These are phyloP conservation scores for Fistulifera solaris DNA, from an alignment of 108 stramenopile genomes.

Conservation along the genomic window DNA sequence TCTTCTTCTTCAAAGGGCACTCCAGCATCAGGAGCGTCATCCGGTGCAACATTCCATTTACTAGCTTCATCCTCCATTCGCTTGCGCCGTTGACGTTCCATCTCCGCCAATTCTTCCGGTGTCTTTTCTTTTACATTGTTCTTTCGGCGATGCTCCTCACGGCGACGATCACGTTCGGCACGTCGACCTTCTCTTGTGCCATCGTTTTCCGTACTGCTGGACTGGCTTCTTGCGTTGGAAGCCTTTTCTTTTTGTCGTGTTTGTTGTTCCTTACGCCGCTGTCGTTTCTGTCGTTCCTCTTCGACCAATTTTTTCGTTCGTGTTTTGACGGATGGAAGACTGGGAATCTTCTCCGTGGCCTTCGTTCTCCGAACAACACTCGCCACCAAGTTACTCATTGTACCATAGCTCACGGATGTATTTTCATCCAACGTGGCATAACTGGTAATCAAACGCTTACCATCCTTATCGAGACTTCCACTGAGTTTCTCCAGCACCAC, in stretches of 20 bases:
- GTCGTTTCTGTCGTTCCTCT: constrained; percentile 56
- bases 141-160: constrained; percentile 52
- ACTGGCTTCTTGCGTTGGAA: constrained; percentile 17
- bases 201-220: constrained; percentile 40
- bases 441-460: constrained; percentile 60
- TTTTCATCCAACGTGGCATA: constrained; percentile 34
- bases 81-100: constrained; percentile 63
- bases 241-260: constrained; percentile 25
- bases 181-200: constrained; percentile 63
- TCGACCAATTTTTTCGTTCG: constrained; percentile 73
- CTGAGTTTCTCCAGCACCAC: constrained; percentile 74
- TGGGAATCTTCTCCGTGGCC: constrained; percentile 37
- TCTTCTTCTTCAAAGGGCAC: constrained; percentile 26
- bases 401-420: constrained; percentile 39
- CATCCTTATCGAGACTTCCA: constrained; percentile 42
- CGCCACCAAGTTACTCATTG: constrained; percentile 58
- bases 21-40: constrained; percentile 47
- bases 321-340: constrained; percentile 70
- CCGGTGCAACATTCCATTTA: constrained; percentile 76
- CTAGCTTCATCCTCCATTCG: constrained; percentile 76
- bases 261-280: constrained; percentile 49
- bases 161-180: constrained; percentile 72
- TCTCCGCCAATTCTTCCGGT: constrained; percentile 79
- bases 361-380: constrained; percentile 27
- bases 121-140: constrained; percentile 67